Percentiles rank a stretch among this genome's conserved stretches.
phyloP scores from a whole-genome alignment of 1,139 yeast genomes.

The Hanseniaspora uvarum region DNA sequence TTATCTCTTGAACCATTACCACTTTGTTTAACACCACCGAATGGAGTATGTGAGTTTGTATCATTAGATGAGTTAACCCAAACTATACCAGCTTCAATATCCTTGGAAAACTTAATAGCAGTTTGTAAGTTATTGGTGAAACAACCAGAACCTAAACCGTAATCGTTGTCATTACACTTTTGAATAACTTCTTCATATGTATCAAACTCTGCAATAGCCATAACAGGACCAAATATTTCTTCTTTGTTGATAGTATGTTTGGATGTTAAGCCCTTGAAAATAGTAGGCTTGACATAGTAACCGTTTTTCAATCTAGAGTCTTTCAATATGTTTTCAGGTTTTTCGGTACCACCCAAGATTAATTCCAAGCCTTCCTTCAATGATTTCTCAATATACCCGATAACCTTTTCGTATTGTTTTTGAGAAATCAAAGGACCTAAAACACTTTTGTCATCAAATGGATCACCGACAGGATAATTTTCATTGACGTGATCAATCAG shows the following conservation, averaged over 20 bases:
- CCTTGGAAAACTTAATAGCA: slow-evolving; percentile 51
- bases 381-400: slow-evolving; percentile 56
- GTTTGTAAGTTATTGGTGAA: slow-evolving; percentile 53
- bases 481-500: slow-evolving; percentile 35
- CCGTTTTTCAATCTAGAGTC: slow-evolving; percentile 33
- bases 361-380: slow-evolving; percentile 62
- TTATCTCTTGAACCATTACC: slow-evolving; percentile 72
- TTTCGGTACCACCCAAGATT: slow-evolving; percentile 47
- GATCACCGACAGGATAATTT: slow-evolving; percentile 48
- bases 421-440: slow-evolving; percentile 77
- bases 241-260: slow-evolving; percentile 52
- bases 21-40: slow-evolving; percentile 67
- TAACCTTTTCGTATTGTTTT: slow-evolving; percentile 59
- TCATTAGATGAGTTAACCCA: slow-evolving; percentile 78
- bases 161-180: slow-evolving; percentile 59
- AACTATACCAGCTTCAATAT: slow-evolving; percentile 66
- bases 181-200: slow-evolving; percentile 59
- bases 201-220: slow-evolving; percentile 55
- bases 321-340: slow-evolving; percentile 20
- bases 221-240: slow-evolving; percentile 82
- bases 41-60: slow-evolving; percentile 61
- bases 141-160: slow-evolving; percentile 69
- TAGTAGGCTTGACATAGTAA: slow-evolving; percentile 54
- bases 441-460: slow-evolving; percentile 44
- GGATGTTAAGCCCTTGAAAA: slow-evolving; percentile 50